Conservation (phyloP, 768 basidiomycete genomes). For the Crassisporium funariophilum region DNA sequence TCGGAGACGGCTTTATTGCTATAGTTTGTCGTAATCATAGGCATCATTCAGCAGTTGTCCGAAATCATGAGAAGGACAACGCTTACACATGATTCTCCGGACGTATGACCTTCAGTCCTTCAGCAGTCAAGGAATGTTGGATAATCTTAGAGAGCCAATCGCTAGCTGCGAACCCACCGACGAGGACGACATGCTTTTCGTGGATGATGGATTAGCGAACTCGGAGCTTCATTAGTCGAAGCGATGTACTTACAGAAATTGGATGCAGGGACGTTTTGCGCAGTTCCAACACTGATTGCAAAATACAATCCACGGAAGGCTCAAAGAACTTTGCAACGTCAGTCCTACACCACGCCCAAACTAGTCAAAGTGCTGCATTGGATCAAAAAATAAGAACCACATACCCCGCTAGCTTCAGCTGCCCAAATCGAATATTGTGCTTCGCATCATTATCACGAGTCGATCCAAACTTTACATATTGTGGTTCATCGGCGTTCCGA, state of each 20-base stretch:
- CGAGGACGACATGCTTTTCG: slow-evolving; percentile 16
- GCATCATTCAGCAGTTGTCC: neutral
- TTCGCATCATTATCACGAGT: slow-evolving; percentile 41
- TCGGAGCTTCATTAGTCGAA: slow-evolving; percentile 4
- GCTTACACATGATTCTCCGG: slow-evolving; percentile 17
- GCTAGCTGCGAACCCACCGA: slow-evolving; percentile 21
- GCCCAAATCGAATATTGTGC: slow-evolving; percentile 48
- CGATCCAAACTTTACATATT: slow-evolving; percentile 53
- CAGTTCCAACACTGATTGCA: slow-evolving; percentile 29
- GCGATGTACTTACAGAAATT: slow-evolving; percentile 26
- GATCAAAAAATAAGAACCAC: neutral
- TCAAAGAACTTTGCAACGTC: slow-evolving; percentile 37
- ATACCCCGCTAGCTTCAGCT: slow-evolving; percentile 46
- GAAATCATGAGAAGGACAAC: neutral
- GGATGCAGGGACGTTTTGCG: slow-evolving; percentile 19
- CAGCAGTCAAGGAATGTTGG: slow-evolving; percentile 1
- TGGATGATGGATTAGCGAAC: neutral
- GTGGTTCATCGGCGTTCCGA: slow-evolving; percentile 36
- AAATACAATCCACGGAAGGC: slow-evolving; percentile 35
- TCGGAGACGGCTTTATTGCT: slow-evolving; percentile 55
- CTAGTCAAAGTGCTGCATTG: neutral
- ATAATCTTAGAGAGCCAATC: slow-evolving; percentile 15
- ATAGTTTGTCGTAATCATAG: neutral
- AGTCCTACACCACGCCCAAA: slow-evolving; percentile 14
- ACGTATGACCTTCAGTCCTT: slow-evolving; percentile 15